A percentile compares a stretch with the other conserved stretches of the same genome.
Conservation (phyloP, 371 early-diverging fungal species). For the Mortierella sp. region DNA sequence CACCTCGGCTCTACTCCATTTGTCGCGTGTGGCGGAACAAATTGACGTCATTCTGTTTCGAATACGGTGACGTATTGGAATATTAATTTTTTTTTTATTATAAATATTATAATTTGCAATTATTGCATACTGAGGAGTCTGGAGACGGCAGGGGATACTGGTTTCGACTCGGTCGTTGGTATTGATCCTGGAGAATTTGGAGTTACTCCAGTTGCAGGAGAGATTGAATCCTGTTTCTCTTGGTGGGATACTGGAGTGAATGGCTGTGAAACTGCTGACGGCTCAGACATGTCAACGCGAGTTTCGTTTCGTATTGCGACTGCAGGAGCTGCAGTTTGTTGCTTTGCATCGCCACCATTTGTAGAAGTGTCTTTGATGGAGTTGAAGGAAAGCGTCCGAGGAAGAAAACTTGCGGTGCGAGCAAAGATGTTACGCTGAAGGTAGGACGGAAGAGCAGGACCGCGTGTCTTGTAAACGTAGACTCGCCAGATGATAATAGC, state of each 20-base stretch:
- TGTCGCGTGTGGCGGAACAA: too few species aligned
- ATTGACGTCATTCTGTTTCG: too few species aligned
- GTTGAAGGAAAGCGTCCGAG: constrained; percentile 25
- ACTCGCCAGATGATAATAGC: constrained; percentile 37
- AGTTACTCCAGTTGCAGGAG: too few species aligned
- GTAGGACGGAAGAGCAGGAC: constrained; percentile 29
- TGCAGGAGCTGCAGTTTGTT: not conserved
- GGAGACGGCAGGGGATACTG: not conserved
- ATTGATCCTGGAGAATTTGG: too few species aligned
- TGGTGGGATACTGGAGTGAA: constrained; percentile 10
- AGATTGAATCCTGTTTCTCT: not conserved
- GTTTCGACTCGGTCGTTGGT: not conserved
- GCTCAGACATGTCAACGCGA: constrained; percentile 18
- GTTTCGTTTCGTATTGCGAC: constrained; percentile 40
- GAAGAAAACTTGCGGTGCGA: constrained; percentile 33
- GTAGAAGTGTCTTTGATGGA: constrained; percentile 17
- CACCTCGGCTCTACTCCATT: too few species aligned
- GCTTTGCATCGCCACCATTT: not conserved
- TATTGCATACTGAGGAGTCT: constrained; percentile 34
- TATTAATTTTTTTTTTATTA: too few species aligned
- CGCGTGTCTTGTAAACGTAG: constrained; percentile 35
- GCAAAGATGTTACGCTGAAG: constrained; percentile 46
- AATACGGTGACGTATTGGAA: too few species aligned
- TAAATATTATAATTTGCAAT: too few species aligned
- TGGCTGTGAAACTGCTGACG: constrained; percentile 7